These are phyloP conservation scores for Glaciozyma antarctica DNA, from an alignment of 768 basidiomycete genomes.

Conservation along the genomic window DNA sequence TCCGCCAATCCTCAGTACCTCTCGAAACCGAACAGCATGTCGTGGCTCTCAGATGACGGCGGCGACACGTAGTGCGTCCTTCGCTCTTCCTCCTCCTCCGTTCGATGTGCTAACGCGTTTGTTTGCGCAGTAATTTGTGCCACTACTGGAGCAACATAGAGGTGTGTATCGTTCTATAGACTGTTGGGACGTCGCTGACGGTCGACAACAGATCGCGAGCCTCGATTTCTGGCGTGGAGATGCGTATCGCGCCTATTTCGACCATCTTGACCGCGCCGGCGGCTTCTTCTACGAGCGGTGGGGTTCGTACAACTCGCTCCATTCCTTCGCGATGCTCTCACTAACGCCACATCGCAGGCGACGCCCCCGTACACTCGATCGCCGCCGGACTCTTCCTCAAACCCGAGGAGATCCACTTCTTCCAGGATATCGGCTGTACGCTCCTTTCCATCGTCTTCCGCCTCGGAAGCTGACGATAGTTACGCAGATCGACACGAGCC, in stretches of 20 bases:
- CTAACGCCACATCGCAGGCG: constrained; percentile 46
- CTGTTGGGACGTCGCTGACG: not conserved
- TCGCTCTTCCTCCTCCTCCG: constrained; percentile 2
- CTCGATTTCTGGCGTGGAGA: constrained; percentile 76
- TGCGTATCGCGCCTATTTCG: constrained; percentile 72
- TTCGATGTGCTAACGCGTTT: not conserved
- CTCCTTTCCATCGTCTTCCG: too few species aligned
- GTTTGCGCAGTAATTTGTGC: not conserved
- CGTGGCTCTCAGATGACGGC: constrained; percentile 62
- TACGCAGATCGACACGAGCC: constrained; percentile 58
- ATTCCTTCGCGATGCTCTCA: not conserved
- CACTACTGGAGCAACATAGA: constrained; percentile 64
- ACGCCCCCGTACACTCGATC: constrained; percentile 84
- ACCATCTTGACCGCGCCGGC: constrained; percentile 64
- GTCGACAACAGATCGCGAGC: constrained; percentile 50
- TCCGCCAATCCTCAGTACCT: constrained; percentile 54
- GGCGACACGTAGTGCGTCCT: constrained; percentile 46
- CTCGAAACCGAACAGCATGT: constrained; percentile 57
- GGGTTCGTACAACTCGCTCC: too few species aligned
- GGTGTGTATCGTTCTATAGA: not conserved
- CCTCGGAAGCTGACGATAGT: too few species aligned
- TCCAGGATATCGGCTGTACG: constrained; percentile 73
- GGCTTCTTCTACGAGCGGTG: constrained; percentile 44
- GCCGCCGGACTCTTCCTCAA: constrained; percentile 79
- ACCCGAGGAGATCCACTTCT: constrained; percentile 84